phyloP scores from a whole-genome alignment of 106 monocot species.

The Dendrobium officinale region DNA sequence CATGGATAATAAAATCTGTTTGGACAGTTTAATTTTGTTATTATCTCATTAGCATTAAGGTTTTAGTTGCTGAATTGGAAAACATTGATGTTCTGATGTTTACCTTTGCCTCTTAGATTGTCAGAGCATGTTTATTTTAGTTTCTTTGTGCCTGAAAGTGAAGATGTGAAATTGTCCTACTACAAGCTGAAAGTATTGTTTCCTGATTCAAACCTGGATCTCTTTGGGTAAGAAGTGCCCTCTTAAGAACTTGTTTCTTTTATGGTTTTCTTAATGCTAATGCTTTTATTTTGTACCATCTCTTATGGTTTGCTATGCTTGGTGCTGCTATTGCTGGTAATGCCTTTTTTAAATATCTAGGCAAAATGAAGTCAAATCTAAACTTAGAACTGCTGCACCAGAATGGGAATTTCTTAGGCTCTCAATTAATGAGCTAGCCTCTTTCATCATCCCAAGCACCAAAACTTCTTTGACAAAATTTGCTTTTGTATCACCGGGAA shows the following conservation, averaged over 20 bases:
- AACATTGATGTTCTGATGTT: not conserved
- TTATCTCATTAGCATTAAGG: not conserved
- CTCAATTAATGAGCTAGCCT: slow-evolving; percentile 31
- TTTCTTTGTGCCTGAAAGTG: slow-evolving; percentile 46
- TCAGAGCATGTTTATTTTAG: slow-evolving; percentile 65
- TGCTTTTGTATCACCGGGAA: slow-evolving; percentile 45
- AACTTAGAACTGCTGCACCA: slow-evolving; percentile 17
- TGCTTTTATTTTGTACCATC: not conserved
- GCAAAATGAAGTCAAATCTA: slow-evolving; percentile 51
- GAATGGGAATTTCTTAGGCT: slow-evolving; percentile 18
- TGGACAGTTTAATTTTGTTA: not conserved
- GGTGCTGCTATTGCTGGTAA: not conserved
- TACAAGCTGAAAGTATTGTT: slow-evolving; percentile 78
- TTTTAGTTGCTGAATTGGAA: not conserved
- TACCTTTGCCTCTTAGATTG: slow-evolving; percentile 30
- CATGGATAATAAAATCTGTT: not conserved
- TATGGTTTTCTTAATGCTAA: not conserved
- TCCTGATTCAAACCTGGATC: slow-evolving; percentile 45
- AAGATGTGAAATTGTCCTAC: slow-evolving; percentile 45
- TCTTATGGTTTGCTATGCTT: not conserved
- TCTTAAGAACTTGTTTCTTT: not conserved
- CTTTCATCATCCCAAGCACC: slow-evolving; percentile 49
- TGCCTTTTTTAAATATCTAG: slow-evolving; percentile 20
- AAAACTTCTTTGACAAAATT: slow-evolving; percentile 46
- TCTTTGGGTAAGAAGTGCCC: slow-evolving; percentile 48